Percentiles rank a stretch among this genome's conserved stretches.
Conservation (phyloP, 495 filamentous ascomycete species). For the Penicillium atrosanguineum region DNA sequence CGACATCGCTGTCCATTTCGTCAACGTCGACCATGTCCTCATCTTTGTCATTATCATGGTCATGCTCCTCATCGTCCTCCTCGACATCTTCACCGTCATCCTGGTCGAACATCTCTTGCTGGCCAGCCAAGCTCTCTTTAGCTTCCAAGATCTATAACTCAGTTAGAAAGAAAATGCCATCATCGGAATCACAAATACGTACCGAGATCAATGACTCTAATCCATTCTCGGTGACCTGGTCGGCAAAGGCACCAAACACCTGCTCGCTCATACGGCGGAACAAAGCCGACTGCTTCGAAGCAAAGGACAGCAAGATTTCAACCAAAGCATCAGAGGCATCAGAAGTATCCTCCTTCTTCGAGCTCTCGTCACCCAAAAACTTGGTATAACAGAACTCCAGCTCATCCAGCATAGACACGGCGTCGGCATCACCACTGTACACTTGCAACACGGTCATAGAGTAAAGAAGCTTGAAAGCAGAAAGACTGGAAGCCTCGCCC, state of each 20-base stretch:
- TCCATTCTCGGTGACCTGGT: constrained; percentile 65
- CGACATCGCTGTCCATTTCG: constrained; percentile 33
- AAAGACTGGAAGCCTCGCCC: constrained; percentile 31
- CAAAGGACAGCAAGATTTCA: constrained; percentile 82
- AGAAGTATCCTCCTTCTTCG: constrained; percentile 50
- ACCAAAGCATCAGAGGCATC: constrained; percentile 74
- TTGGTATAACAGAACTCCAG: constrained; percentile 69
- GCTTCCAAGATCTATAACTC: constrained; percentile 60
- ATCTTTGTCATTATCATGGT: constrained; percentile 36
- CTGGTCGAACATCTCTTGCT: constrained; percentile 81
- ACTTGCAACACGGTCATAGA: constrained; percentile 83
- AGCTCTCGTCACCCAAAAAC: constrained; percentile 45
- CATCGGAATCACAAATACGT: constrained; percentile 15
- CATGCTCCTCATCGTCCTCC: constrained; percentile 8
- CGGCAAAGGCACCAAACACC: constrained; percentile 78
- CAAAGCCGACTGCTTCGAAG: constrained; percentile 79
- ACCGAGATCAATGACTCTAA: constrained; percentile 67
- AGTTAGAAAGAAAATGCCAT: constrained; percentile 1
- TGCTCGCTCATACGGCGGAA: constrained; percentile 83
- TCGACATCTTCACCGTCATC: constrained; percentile 60
- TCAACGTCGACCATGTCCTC: constrained; percentile 37
- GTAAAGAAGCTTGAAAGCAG: constrained; percentile 77
- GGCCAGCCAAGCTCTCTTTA: constrained; percentile 77
- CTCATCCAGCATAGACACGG: constrained; percentile 71
- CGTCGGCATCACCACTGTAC: constrained; percentile 85